A percentile compares a stretch with the other conserved stretches of the same genome.
These are phyloP conservation scores for Brassica cretica DNA, from an alignment of 345 rosid species.

Conservation along the genomic window DNA sequence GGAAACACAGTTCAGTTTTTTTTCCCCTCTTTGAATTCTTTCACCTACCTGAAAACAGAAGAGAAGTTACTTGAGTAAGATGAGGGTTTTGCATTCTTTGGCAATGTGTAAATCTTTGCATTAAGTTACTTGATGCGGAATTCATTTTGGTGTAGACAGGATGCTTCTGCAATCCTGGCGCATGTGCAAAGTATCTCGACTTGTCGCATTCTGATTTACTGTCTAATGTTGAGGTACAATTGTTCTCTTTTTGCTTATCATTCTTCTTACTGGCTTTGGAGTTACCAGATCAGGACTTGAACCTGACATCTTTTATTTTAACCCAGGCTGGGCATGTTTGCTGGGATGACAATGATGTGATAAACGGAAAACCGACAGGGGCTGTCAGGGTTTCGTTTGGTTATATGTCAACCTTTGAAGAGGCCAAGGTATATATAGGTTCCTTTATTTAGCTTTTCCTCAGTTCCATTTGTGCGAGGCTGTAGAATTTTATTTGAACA, in stretches of 20 bases:
- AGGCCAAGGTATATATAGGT: constrained; percentile 61
- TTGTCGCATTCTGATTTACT: constrained; percentile 84
- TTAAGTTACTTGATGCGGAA: constrained; percentile 11
- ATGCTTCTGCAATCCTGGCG: constrained; percentile 99
- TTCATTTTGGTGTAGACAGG: constrained; percentile 80
- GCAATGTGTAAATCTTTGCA: constrained; percentile 9
- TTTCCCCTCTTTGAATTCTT: neutral
- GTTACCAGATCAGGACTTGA: constrained; percentile 15
- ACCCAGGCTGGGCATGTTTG: constrained; percentile 91
- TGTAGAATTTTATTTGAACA: neutral
- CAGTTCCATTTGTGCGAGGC: neutral
- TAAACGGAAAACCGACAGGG: constrained; percentile 88
- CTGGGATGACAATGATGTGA: constrained; percentile 93
- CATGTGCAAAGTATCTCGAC: constrained; percentile 91
- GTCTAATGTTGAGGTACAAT: constrained; percentile 75
- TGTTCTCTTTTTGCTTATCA: neutral
- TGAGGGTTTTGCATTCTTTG: constrained; percentile 10
- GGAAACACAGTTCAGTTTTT: constrained; percentile 16
- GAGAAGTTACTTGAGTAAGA: constrained; percentile 2
- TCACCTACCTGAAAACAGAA: neutral
- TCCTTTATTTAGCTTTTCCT: neutral
- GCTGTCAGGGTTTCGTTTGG: constrained; percentile 94
- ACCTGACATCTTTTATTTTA: constrained; percentile 16
- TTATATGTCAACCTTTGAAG: constrained; percentile 97
- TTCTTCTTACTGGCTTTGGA: constrained; percentile 3